Evolutionary conservation across 108 stramenopile genomes (phyloP).

Genomic region (Nannochloropsis salina): DNA sequence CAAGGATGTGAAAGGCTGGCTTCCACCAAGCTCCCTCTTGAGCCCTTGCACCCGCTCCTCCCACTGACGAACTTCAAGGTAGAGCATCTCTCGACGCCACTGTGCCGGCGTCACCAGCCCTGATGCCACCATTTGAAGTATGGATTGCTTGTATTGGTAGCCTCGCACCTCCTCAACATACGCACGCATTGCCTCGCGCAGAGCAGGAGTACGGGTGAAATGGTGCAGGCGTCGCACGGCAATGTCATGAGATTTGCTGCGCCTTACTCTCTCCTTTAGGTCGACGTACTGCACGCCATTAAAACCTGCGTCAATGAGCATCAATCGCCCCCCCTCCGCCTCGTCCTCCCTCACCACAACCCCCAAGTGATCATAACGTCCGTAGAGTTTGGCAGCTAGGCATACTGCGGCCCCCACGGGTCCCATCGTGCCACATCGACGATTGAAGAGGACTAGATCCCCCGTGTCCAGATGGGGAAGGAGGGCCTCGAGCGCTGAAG

Average conservation of each 20-base stretch:
- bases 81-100: neutral
- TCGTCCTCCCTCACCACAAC: constrained; percentile 37
- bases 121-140: neutral
- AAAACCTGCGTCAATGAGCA: constrained; percentile 37
- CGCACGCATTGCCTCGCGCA: neutral
- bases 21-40: neutral
- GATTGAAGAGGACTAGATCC: constrained; percentile 39
- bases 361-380: constrained; percentile 41
- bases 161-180: constrained; percentile 5
- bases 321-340: neutral
- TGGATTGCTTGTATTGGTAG: constrained; percentile 20
- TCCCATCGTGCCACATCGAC: constrained; percentile 35
- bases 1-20: neutral
- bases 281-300: constrained; percentile 35
- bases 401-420: constrained; percentile 29
- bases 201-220: neutral
- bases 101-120: constrained; percentile 1
- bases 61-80: neutral
- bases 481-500: neutral
- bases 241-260: constrained; percentile 37
- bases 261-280: constrained; percentile 29
- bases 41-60: constrained; percentile 9
- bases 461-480: constrained; percentile 36
- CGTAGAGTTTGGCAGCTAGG: constrained; percentile 28
- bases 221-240: constrained; percentile 25